Percentiles rank a stretch among this genome's conserved stretches.
phyloP scores from a whole-genome alignment of 2,329 filamentous ascomycete species.

The Beauveria pseudobassiana region DNA sequence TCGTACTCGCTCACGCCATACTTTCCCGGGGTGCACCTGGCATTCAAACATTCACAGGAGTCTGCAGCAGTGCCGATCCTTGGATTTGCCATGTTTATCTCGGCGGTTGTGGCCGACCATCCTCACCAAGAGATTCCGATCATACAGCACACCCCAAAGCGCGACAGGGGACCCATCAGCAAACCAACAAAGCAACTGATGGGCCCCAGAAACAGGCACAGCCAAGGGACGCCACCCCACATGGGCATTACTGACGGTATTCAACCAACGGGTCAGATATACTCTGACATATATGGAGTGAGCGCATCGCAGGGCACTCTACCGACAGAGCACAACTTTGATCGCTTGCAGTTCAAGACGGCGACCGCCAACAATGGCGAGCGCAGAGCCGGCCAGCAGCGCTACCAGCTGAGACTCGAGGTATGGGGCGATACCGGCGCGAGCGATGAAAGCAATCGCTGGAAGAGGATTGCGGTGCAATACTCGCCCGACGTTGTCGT shows the following conservation, averaged over 20 bases:
- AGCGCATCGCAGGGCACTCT: conserved; percentile 23
- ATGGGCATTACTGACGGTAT: not conserved
- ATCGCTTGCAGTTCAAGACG: conserved; percentile 90
- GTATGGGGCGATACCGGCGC: conserved; percentile 62
- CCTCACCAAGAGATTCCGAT: conserved; percentile 72
- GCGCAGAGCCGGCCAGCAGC: conserved; percentile 81
- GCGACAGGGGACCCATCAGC: conserved; percentile 77
- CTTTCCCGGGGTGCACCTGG: conserved; percentile 37
- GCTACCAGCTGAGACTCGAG: conserved; percentile 85
- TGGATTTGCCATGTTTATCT: conserved; percentile 76
- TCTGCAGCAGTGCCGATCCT: conserved; percentile 55
- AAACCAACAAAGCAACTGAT: conserved; percentile 64
- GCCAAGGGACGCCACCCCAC: not conserved
- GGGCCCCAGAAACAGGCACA: conserved; percentile 46
- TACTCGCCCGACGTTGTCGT: conserved; percentile 80
- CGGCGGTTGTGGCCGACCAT: conserved; percentile 71
- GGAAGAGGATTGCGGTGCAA: conserved; percentile 62
- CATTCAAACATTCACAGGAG: conserved; percentile 42
- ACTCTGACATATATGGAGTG: not conserved
- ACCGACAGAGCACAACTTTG: conserved; percentile 59
- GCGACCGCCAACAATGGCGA: conserved; percentile 93
- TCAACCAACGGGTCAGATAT: not conserved
- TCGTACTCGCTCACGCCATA: conserved; percentile 63
- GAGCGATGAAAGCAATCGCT: conserved; percentile 40
- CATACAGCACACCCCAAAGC: conserved; percentile 85